Base-by-base conservation (phyloP, 2,329 filamentous ascomycete genomes). In the Pyricularia grisea region DNA sequence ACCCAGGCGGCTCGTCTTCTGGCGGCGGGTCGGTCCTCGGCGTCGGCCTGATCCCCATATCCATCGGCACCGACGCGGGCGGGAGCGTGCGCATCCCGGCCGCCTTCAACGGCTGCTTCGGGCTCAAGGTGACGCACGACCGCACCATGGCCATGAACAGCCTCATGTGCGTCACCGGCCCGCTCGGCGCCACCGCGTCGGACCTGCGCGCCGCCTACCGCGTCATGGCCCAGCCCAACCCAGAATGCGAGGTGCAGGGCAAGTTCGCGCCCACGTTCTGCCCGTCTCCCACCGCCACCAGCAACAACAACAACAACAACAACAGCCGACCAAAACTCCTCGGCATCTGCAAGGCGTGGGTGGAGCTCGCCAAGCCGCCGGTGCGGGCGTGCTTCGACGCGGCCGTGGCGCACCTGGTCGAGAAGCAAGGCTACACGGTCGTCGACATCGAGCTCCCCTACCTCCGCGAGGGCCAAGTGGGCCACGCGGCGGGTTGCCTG, bases 161-260 rank as follows among this genome's bases (percentile, higher is more conserved):
- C 68, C 83, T 82, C 68, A 83, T 87, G 75, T 84, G 82, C 69
- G 90, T 95, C 20, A 82, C 87, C 7, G 92, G 92, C 0, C 93
- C 94, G 9, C 85, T 97, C 74, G 90, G 92, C 20, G 85, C 87
- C 66, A 94, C 85, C 68, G 91, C 91, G 71, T 83, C 88, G 50
- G 94, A 97, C 74, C 85, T 97, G 6, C 90, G 90, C 71, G 83
- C 93, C 68, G 90, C 91, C n/a, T 97, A 95, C 80, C 88, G 92
- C 67, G 77, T 92, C 73, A 93, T 96, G 85, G 85, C 91, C 2
- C 85, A 88, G 68, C 91, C 92, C 0, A 86, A 97, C 74, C 86
- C 89, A 0, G 78, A 83, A 2, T 85, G 90, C 75, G 81, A 84
- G 0, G 78, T 84, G 9, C 90, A 90, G 23, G 79, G 84, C 9